These are phyloP conservation scores for Fragilariopsis cylindrus DNA, from an alignment of 108 stramenopile genomes.

Conservation along the genomic window DNA sequence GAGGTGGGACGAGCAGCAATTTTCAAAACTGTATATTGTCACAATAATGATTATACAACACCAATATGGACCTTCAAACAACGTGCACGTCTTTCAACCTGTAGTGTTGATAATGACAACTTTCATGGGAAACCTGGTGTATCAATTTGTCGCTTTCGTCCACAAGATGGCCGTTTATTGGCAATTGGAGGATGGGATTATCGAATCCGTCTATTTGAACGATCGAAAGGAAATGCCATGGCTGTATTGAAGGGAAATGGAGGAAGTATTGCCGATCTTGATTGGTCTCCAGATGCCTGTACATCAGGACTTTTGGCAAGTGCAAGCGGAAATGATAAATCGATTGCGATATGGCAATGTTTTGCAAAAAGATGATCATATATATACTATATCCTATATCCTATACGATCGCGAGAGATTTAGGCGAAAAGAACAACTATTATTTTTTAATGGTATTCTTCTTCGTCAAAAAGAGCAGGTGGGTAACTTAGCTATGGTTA, in stretches of 20 bases:
- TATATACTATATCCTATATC: too few species aligned
- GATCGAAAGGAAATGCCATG: slow-evolving; percentile 54
- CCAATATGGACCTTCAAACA: slow-evolving; percentile 25
- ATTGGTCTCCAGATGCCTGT: slow-evolving; percentile 70
- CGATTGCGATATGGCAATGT: slow-evolving; percentile 65
- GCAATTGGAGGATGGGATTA: slow-evolving; percentile 88
- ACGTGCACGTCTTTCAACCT: slow-evolving; percentile 59
- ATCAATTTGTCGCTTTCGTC: slow-evolving; percentile 69
- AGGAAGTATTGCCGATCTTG: slow-evolving; percentile 64
- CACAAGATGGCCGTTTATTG: slow-evolving; percentile 67
- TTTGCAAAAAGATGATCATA: slow-evolving; percentile 22
- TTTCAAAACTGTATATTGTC: slow-evolving; percentile 45
- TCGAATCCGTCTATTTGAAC: slow-evolving; percentile 67
- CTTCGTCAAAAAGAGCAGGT: neutral
- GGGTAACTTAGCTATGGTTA: neutral
- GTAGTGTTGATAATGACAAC: slow-evolving; percentile 39
- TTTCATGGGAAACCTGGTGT: slow-evolving; percentile 72
- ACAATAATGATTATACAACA: neutral
- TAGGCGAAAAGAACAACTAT: too few species aligned
- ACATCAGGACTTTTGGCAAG: slow-evolving; percentile 72
- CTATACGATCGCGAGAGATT: too few species aligned
- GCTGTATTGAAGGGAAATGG: slow-evolving; percentile 63
- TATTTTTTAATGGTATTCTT: too few species aligned
- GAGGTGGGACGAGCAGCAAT: slow-evolving; percentile 63
- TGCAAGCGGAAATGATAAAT: slow-evolving; percentile 56